These are phyloP conservation scores for Pyrus communis DNA, from an alignment of 306 rosid species.

Conservation along the genomic window DNA sequence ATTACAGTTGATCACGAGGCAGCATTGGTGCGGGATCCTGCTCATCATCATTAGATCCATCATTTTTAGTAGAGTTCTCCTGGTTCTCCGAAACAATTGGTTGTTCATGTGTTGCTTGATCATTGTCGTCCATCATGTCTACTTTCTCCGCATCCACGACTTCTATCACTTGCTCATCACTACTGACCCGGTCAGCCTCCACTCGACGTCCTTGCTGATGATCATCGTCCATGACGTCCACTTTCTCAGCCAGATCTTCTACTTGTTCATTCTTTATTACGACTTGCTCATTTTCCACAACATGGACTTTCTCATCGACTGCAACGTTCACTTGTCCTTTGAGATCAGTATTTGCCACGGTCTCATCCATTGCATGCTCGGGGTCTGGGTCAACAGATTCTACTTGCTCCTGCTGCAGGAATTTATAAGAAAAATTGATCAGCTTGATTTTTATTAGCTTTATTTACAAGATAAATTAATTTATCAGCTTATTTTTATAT, in stretches of 20 bases:
- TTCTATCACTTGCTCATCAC: too few relatives aligned
- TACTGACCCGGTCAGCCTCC: too few relatives aligned
- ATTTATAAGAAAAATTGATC: not conserved
- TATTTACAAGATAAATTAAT: too few relatives aligned
- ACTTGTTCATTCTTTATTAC: not conserved
- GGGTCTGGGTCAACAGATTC: not conserved
- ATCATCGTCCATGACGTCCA: not conserved
- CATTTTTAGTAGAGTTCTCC: too few relatives aligned
- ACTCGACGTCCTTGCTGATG: too few relatives aligned
- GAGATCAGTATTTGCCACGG: not conserved
- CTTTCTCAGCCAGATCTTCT: too few relatives aligned
- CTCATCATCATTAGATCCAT: not conserved
- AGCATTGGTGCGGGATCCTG: not conserved
- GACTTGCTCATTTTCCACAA: not conserved
- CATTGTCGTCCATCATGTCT: too few relatives aligned
- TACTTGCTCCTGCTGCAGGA: not conserved
- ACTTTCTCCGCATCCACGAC: too few relatives aligned
- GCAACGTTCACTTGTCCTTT: not conserved
- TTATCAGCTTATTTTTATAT: not conserved
- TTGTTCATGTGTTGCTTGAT: not conserved
- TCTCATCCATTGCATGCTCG: not conserved
- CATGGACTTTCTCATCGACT: not conserved
- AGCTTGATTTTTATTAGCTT: not conserved
- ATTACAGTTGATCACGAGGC: not conserved
- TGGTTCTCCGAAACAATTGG: not conserved